Evolutionary conservation across 129 eudicot genomes (phyloP), one percentile per base, ranked within the genome.

Genomic region (Ambrosia trifida): DNA sequence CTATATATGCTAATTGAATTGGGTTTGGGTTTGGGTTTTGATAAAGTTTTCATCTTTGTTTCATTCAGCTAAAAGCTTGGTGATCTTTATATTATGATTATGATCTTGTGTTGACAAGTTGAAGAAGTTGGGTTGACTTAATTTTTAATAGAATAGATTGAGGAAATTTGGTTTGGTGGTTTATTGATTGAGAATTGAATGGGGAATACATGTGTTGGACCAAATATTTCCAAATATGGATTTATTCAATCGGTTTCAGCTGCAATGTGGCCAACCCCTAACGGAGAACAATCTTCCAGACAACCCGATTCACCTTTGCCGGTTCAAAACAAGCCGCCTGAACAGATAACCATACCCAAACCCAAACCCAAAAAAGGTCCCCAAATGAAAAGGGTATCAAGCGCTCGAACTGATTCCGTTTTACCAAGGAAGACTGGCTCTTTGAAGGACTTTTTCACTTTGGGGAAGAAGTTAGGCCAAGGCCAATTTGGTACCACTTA

Each of bases 151-250:
- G n/a, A n/a, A n/a, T n/a, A n/a, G n/a, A n/a, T n/a, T n/a, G n/a
- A n/a, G n/a, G n/a, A n/a, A n/a, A n/a, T n/a, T n/a, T n/a, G n/a
- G n/a, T n/a, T n/a, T n/a, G n/a, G n/a, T n/a, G n/a, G n/a, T n/a
- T n/a, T n/a, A n/a, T n/a, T n/a, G n/a, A n/a, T n/a, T n/a, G n/a
- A n/a, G n/a, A n/a, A n/a, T n/a, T n/a, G n/a, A n/a, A n/a, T 91
- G 97, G 97, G 97, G 71, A 91, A 91, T 68, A 88, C 93, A 79
- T 91, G 97, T 83, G 97, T 91, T 73, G 97, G 97, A 50, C 97
- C 97, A 16, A 84, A 74, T 73, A 75, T 88, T 31, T 65, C 89
- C 2, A 91, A 87, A 72, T 82, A 83, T 81, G 87, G 94, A n/a
- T 78, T 91, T 51, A 80, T 91, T 17, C 93, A 91, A 73, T 86